phyloP scores from a whole-genome alignment of 176 grass and related monocot genomes.

The Oryza meridionalis region DNA sequence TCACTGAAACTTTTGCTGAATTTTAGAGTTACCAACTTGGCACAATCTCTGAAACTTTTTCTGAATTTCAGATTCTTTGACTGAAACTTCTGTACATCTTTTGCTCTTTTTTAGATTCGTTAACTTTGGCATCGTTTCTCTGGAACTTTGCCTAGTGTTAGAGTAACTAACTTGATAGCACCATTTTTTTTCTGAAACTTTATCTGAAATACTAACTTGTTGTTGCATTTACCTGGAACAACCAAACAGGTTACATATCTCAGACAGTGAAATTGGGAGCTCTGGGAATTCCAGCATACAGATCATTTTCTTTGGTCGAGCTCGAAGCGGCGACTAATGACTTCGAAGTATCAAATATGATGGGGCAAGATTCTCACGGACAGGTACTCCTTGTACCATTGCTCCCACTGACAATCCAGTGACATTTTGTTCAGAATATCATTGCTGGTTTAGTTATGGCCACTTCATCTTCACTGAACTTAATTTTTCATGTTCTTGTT shows the following conservation, averaged over 20 bases:
- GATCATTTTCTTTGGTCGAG: constrained; percentile 74
- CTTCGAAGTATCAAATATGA: constrained; percentile 61
- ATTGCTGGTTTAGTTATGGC: too few species aligned
- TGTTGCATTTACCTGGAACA: background rate
- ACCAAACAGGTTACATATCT: constrained; percentile 66
- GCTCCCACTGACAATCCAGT: background rate
- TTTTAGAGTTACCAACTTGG: background rate
- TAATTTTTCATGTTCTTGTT: background rate
- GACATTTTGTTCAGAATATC: background rate
- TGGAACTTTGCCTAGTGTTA: background rate
- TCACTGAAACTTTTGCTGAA: background rate
- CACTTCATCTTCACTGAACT: background rate
- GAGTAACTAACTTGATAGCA: constrained; percentile 1
- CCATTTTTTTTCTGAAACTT: background rate
- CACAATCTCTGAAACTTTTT: background rate
- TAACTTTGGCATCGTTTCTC: too few species aligned
- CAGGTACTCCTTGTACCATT: constrained; percentile 51
- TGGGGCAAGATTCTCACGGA: constrained; percentile 68
- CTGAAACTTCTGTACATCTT: too few species aligned
- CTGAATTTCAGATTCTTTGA: too few species aligned
- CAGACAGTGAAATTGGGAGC: constrained; percentile 72
- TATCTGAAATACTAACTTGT: constrained; percentile 2
- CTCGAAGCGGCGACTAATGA: constrained; percentile 77
- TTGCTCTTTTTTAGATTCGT: too few species aligned
- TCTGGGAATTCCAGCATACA: constrained; percentile 70